Base-by-base conservation (phyloP, 352 stramenopile genomes). In the Pythium grandisporangium region DNA sequence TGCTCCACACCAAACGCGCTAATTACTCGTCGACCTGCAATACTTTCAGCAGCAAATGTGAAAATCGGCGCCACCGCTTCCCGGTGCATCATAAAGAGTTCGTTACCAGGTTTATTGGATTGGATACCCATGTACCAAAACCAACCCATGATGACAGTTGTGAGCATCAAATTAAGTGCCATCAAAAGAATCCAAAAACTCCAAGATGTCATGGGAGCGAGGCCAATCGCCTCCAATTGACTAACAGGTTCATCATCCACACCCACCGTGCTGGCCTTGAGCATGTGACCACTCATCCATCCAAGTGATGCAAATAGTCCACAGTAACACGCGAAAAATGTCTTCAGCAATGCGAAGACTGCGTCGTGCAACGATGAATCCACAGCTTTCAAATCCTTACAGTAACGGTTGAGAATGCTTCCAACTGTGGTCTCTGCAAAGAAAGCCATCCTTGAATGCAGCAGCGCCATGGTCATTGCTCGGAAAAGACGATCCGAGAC, bases 81-180 rank as follows among this genome's bases (percentile, higher is more conserved):
- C 10, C 61, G 61, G 4, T 61, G 46, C 49, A 66, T 61, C 16
- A 70, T 17, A 21, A 59, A 70, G 4, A 70, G 39, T 20, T 70
- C 56, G 12, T 57, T 57, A 6, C 48, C 53, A 3, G 61, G 56
- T 6, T 57, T 56, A 40, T 56, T 70, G 7, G 57, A 57, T 4
- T 35, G 36, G 8, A 70, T 61, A 5, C 45, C 50, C 25, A 55
- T 27, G n/a, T 53, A 33, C 61, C 56, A 66, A 23, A 66, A 57
- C 10, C 44, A 16, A 3, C 26, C 37, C 14, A 70, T 20, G 3
- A 70, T 43, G 6, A 16, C 40, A 1, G 43, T 49, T 19, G 61
- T 64, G 10, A 70, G 33, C 12, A 42, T 5, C 2, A 58, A 5
- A 26, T 64, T 70, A 6, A 60, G 11, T 3, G 45, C 16, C 48